A percentile compares a stretch with the other conserved stretches of the same genome.
Evolutionary conservation across 345 rosid species (phyloP).

Genomic region (Melastoma malabathricum): DNA sequence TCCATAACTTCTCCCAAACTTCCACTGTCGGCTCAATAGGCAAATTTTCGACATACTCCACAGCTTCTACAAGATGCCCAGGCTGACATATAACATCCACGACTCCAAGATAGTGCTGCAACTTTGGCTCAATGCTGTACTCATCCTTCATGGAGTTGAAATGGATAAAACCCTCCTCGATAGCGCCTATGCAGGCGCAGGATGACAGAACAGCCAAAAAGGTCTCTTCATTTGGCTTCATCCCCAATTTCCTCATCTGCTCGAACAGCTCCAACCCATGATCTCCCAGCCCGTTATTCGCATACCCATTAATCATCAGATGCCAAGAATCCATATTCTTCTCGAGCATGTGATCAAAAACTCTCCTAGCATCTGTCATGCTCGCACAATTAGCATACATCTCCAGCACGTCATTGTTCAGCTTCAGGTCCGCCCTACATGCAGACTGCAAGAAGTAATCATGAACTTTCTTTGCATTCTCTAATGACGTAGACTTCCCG

Average conservation of each 20-base stretch:
- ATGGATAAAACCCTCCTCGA: slow-evolving; percentile 36
- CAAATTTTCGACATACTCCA: slow-evolving; percentile 20
- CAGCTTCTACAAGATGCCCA: slow-evolving; percentile 24
- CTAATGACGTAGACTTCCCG: slow-evolving; percentile 14
- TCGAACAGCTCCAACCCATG: slow-evolving; percentile 30
- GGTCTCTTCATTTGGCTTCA: slow-evolving; percentile 28
- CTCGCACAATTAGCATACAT: slow-evolving; percentile 32
- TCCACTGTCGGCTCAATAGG: slow-evolving; percentile 28
- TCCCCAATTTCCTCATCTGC: slow-evolving; percentile 23
- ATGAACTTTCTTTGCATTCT: slow-evolving; percentile 32
- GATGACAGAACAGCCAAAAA: slow-evolving; percentile 27
- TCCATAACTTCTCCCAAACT: slow-evolving; percentile 26
- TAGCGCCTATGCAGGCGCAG: slow-evolving; percentile 28
- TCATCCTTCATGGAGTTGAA: slow-evolving; percentile 28
- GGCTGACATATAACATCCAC: slow-evolving; percentile 29
- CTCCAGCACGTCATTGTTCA: slow-evolving; percentile 25
- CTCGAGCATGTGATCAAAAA: slow-evolving; percentile 30
- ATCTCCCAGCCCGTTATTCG: slow-evolving; percentile 28
- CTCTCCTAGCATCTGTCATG: slow-evolving; percentile 35
- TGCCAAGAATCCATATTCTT: slow-evolving; percentile 38
- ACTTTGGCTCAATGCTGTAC: slow-evolving; percentile 20
- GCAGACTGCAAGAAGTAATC: slow-evolving; percentile 33
- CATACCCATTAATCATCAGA: slow-evolving; percentile 32
- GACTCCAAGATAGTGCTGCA: slow-evolving; percentile 26
- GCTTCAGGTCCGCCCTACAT: slow-evolving; percentile 19